Base-by-base conservation (phyloP, 208 protist species). In the Phytomonas francai region DNA sequence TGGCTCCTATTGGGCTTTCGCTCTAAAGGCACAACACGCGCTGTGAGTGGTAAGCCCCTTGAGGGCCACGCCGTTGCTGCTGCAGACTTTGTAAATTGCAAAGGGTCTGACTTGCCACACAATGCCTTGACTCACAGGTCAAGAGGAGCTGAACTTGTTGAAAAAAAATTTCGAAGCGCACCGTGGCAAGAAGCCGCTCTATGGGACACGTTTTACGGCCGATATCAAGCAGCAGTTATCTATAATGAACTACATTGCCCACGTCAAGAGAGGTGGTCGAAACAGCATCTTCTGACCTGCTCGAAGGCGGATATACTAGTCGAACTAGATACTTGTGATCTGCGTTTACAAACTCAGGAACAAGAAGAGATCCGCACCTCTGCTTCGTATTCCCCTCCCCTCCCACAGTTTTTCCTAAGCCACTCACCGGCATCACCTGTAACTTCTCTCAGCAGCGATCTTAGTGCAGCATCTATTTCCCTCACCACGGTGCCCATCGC, bases 221-320 rank as follows among this genome's bases (percentile, higher is more conserved):
- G 69, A 30, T 73, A 78, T 32, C 60, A 71, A 31, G 42, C 59
- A 25, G 59, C 54, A 25, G 30, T 85, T 14, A 28, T 42, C 30
- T 51, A 70, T 72, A 85, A 85, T 61, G 80, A 85, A 32, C 60
- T 67, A 31, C 68, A 73, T 49, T 81, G 80, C 59, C 72, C 77
- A 36, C 80, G 80, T 34, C 79, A 85, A 67, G 73, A 73, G 71
- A 64, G 66, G 71, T 85, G 73, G 73, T 62, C 76, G 68, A 54
- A 22, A 25, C 45, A 54, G 22, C 45, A 54, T 54, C 45, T 54
- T 54, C 16, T 54, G 45, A 25, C 45, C 2, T 54, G 45, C 16
- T 54, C 45, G 16, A 0, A 5, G 19, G 45, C 45, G 45, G 45
- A 54, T 54, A 7, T 54, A 25, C 45, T 54, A 25, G 8, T 19